Evolutionary conservation across 768 basidiomycete genomes (phyloP).

Genomic region (Cystobasidium tubakii): DNA sequence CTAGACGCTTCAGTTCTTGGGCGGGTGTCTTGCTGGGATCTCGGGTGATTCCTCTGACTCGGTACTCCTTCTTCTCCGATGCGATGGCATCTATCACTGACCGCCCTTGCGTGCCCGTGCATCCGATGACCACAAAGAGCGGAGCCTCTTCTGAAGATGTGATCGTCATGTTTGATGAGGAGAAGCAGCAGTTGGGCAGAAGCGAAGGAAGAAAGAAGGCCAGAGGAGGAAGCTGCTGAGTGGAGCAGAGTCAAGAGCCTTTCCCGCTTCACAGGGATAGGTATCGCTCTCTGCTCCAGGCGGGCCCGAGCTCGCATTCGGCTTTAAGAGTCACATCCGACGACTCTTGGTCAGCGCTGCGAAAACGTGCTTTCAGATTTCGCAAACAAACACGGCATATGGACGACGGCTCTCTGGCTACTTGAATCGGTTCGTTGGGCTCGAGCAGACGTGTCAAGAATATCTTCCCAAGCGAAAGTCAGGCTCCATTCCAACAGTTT

Average conservation of each 20-base stretch:
- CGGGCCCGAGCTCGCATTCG: no score
- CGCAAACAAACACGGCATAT: no score
- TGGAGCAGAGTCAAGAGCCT: background rate
- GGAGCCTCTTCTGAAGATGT: background rate
- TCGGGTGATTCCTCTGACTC: constrained; percentile 44
- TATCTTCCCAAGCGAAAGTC: no score
- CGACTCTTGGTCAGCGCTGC: no score
- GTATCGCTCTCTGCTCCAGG: no score
- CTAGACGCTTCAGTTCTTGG: constrained; percentile 34
- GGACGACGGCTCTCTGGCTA: no score
- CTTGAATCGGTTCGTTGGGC: no score
- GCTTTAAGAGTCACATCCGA: no score
- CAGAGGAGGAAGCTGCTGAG: background rate
- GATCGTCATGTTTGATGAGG: background rate
- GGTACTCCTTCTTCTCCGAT: constrained; percentile 40
- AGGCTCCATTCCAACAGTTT: no score
- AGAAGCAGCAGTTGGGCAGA: background rate
- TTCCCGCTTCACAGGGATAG: no score
- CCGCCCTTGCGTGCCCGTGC: constrained; percentile 45
- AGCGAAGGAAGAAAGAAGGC: background rate
- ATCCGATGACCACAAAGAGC: constrained; percentile 42
- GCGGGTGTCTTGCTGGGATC: constrained; percentile 36
- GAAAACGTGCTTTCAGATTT: no score
- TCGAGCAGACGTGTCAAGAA: no score
- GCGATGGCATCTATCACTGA: constrained; percentile 40